These are phyloP conservation scores for Fusarium anguioides DNA, from an alignment of 2,329 filamentous ascomycete species.

Conservation along the genomic window DNA sequence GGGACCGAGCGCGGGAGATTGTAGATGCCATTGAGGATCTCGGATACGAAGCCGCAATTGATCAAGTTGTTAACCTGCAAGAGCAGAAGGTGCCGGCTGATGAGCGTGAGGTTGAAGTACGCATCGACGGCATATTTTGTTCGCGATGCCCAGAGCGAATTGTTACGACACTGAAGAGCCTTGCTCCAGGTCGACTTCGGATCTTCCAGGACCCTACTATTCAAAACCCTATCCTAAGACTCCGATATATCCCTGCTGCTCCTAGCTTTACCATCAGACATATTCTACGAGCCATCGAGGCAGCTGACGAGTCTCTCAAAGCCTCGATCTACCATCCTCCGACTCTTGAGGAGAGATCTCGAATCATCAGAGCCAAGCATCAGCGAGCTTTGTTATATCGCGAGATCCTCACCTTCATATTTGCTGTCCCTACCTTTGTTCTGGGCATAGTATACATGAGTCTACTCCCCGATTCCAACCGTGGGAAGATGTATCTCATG, in stretches of 20 bases:
- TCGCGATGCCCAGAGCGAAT: slow-evolving; percentile 74
- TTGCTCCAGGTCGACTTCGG: slow-evolving; percentile 60
- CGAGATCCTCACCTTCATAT: slow-evolving; percentile 73
- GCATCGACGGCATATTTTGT: slow-evolving; percentile 79
- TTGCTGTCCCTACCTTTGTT: slow-evolving; percentile 84
- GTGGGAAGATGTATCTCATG: slow-evolving; percentile 74
- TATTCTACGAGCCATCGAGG: slow-evolving; percentile 75
- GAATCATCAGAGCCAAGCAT: slow-evolving; percentile 76
- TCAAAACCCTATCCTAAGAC: slow-evolving; percentile 72
- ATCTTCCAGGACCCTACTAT: slow-evolving; percentile 67
- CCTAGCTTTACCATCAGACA: slow-evolving; percentile 79
- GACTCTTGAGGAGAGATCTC: slow-evolving; percentile 84
- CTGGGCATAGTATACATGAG: slow-evolving; percentile 94
- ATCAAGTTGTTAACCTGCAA: slow-evolving; percentile 59
- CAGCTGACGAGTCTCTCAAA: slow-evolving; percentile 72
- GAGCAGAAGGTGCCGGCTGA: slow-evolving; percentile 53
- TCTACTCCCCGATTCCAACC: slow-evolving; percentile 70
- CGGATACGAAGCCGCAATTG: slow-evolving; percentile 73
- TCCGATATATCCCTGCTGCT: slow-evolving; percentile 76
- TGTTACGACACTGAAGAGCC: slow-evolving; percentile 62
- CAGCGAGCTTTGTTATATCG: slow-evolving; percentile 75
- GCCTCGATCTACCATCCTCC: slow-evolving; percentile 82
- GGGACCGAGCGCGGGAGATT: slow-evolving; percentile 48
- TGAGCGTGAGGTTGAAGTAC: slow-evolving; percentile 71
- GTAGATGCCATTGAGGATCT: slow-evolving; percentile 67